These are phyloP conservation scores for Beauveria medogensis DNA, from an alignment of 2,329 filamentous ascomycete genomes.

Conservation along the genomic window DNA sequence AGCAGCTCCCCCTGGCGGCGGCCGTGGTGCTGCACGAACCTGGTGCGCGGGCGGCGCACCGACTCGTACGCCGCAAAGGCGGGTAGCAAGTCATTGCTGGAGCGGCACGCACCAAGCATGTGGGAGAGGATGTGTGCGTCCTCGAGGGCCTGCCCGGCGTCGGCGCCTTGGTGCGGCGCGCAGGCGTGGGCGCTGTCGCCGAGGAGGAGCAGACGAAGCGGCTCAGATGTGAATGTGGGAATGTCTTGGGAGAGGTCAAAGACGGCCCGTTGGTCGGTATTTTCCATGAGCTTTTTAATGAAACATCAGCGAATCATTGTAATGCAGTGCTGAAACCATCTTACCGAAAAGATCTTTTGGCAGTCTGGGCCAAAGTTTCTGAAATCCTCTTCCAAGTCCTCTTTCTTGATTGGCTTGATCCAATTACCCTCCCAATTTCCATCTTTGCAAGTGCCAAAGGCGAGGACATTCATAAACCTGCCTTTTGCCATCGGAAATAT, in stretches of 20 bases:
- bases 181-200: conserved; percentile 14
- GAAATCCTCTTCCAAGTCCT: conserved; percentile 7
- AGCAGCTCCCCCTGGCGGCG: conserved; percentile 11
- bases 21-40: conserved; percentile 8
- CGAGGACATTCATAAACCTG: conserved; percentile 47
- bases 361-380: conserved; percentile 9
- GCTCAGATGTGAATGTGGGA: conserved; percentile 2
- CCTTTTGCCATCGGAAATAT: conserved; percentile 51
- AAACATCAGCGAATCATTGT: not conserved
- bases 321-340: not conserved
- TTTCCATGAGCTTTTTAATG: conserved; percentile 5
- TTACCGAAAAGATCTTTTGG: conserved; percentile 8
- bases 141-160: conserved; percentile 12
- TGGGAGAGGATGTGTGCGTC: conserved; percentile 12
- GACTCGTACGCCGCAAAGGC: conserved; percentile 7
- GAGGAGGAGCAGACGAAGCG: conserved; percentile 9
- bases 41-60: conserved; percentile 9
- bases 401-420: conserved; percentile 7
- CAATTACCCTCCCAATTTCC: conserved; percentile 9
- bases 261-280: conserved; percentile 9
- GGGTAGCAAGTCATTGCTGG: not conserved
- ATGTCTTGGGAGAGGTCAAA: conserved; percentile 11
- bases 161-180: conserved; percentile 12
- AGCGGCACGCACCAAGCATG: conserved; percentile 7
- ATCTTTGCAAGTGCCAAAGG: conserved; percentile 27